Evolutionary conservation across 345 rosid genomes (phyloP).

Genomic region (Eucalyptus melliodora): DNA sequence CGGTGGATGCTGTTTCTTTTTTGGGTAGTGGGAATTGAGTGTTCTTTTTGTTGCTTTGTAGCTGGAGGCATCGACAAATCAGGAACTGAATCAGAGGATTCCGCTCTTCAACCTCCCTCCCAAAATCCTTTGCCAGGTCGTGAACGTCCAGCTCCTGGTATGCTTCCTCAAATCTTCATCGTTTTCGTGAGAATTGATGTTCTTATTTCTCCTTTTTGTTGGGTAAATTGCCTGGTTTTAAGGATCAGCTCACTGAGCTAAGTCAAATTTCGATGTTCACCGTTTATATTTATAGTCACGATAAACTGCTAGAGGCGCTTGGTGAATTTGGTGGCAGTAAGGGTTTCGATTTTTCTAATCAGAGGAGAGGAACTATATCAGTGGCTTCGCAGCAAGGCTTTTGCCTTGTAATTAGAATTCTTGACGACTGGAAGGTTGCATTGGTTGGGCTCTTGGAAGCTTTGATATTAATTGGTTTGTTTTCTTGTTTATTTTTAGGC

Average conservation of each 20-base stretch:
- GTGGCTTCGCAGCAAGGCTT: not conserved
- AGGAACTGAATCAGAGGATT: slow-evolving; percentile 55
- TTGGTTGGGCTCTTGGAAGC: not conserved
- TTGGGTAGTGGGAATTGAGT: not conserved
- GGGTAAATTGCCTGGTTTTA: not conserved
- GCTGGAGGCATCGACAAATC: slow-evolving; percentile 88
- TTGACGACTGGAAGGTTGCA: not conserved
- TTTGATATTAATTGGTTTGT: not conserved
- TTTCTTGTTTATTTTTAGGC: slow-evolving; percentile 37
- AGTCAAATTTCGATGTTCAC: not conserved
- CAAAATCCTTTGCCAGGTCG: slow-evolving; percentile 75
- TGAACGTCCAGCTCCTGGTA: slow-evolving; percentile 70
- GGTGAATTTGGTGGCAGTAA: not conserved
- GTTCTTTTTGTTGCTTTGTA: slow-evolving; percentile 5
- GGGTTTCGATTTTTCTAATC: not conserved
- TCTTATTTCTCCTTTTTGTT: not conserved
- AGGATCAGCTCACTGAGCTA: not conserved
- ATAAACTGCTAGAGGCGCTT: not conserved
- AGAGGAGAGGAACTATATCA: not conserved
- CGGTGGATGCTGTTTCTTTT: slow-evolving; percentile 35
- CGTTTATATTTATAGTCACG: not conserved
- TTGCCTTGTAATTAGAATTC: not conserved
- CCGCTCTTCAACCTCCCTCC: slow-evolving; percentile 61
- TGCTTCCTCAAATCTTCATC: not conserved
- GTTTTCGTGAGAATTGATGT: not conserved